A percentile compares a stretch with the other conserved stretches of the same genome.
These are phyloP conservation scores for Albugo candida DNA, from an alignment of 352 stramenopile genomes.

Conservation along the genomic window DNA sequence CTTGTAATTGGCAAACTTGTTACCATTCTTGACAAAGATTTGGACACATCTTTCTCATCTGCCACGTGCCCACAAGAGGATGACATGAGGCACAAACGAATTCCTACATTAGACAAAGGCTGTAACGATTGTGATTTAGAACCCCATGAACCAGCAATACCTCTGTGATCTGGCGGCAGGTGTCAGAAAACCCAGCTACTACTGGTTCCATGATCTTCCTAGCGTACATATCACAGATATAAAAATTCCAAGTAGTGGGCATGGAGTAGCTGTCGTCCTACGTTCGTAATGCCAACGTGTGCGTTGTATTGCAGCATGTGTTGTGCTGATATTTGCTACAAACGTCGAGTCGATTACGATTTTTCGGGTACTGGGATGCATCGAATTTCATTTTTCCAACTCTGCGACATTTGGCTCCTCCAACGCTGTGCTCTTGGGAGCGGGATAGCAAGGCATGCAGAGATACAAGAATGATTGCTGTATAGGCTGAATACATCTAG, in stretches of 20 bases:
- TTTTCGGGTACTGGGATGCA: slow-evolving; percentile 28
- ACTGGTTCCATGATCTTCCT: slow-evolving; percentile 66
- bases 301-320: slow-evolving; percentile 66
- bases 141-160: slow-evolving; percentile 3
- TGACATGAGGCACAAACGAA: slow-evolving; percentile 68
- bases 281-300: slow-evolving; percentile 36
- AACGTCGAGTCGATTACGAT: slow-evolving; percentile 21
- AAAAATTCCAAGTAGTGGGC: background rate
- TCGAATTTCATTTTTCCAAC: slow-evolving; percentile 55
- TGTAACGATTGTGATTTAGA: background rate
- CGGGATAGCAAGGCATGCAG: too few species aligned
- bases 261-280: slow-evolving; percentile 1
- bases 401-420: slow-evolving; percentile 19
- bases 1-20: background rate
- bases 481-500: too few species aligned
- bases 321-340: slow-evolving; percentile 45
- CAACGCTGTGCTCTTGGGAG: too few species aligned
- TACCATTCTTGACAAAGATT: slow-evolving; percentile 60
- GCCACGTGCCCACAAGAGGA: slow-evolving; percentile 49
- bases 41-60: slow-evolving; percentile 55
- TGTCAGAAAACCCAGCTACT: slow-evolving; percentile 47
- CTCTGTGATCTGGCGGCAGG: slow-evolving; percentile 41
- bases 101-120: slow-evolving; percentile 20
- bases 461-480: too few species aligned
- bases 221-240: background rate